These are phyloP conservation scores for Daedaleopsis sinensis DNA, from an alignment of 768 basidiomycete genomes.

Conservation along the genomic window DNA sequence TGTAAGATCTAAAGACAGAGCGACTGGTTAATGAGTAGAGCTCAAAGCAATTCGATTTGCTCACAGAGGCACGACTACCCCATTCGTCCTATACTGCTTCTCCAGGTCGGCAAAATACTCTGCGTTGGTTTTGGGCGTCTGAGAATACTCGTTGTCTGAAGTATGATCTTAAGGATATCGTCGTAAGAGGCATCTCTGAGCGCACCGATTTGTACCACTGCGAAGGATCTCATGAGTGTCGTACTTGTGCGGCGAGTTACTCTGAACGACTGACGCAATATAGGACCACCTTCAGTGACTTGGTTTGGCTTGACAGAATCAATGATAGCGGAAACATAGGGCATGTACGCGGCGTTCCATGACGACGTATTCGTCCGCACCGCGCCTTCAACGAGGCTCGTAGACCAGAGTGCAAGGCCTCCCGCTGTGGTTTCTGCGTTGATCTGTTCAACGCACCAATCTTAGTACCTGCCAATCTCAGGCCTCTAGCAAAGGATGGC, in stretches of 20 bases:
- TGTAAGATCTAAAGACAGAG: constrained; percentile 23
- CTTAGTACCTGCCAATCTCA: not conserved
- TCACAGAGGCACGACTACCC: constrained; percentile 28
- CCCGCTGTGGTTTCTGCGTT: constrained; percentile 84
- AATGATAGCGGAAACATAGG: constrained; percentile 72
- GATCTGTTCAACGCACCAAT: constrained; percentile 50
- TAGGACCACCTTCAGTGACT: constrained; percentile 71
- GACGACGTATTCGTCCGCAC: constrained; percentile 74
- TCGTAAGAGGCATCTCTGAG: constrained; percentile 38
- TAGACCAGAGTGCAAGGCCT: constrained; percentile 72
- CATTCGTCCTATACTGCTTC: constrained; percentile 12
- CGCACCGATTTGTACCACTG: constrained; percentile 60
- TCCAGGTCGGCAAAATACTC: constrained; percentile 27
- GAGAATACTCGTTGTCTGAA: constrained; percentile 76
- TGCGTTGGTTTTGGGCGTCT: constrained; percentile 39
- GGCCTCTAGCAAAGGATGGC: not conserved
- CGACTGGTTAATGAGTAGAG: not conserved
- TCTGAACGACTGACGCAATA: constrained; percentile 55
- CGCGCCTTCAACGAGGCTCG: constrained; percentile 62
- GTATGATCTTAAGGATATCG: constrained; percentile 1
- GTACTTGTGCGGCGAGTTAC: not conserved
- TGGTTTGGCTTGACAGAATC: constrained; percentile 63
- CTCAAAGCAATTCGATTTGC: not conserved
- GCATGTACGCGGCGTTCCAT: constrained; percentile 71
- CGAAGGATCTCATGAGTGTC: not conserved